Evolutionary conservation across 306 rosid species (phyloP), one percentile per base, ranked within the genome.

Genomic region (Sesbania bispinosa): DNA sequence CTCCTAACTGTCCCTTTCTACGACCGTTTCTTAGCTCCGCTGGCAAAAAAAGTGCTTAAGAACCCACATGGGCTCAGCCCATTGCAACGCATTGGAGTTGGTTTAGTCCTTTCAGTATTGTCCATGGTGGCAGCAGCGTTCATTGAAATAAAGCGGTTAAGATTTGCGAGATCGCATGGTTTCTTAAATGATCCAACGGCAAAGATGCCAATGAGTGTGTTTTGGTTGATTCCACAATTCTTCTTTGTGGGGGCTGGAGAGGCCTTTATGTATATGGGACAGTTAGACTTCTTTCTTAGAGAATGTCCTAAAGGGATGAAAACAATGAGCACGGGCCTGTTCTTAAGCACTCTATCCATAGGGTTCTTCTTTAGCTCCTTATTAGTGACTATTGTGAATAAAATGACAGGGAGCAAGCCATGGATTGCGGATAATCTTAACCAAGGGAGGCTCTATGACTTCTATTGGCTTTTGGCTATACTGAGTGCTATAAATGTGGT

Each of bases 251-350:
- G 98, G 13, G 48, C 83, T 0, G 98, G 97, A 0, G 97, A 93
- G 79, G 98, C 97, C 6, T 90, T 90, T 43, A 90, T 78, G 30
- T 90, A 93, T 29, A 87, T 87, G 64, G 98, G 98, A 0, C 97
- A 93, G 42, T 76, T 93, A 3, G 92, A 88, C 35, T 93, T 93
- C 46, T 90, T 93, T 69, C 81, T 90, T 0, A 78, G 94, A 47
- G 98, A 93, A 67, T 90, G 97, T 15, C 97, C 98, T 0, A 88
- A 90, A 60, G 97, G 98, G 46, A 93, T 90, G 97, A 90, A 90
- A 75, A 90, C 97, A 0, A 87, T 88, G 92, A 93, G 98, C 79
- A 93, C 97, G 0, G 98, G 97, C 11, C 60, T 90, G 67, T 93
- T 93, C 50, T 67, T 93, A 80, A 93, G 96, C 73, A 87, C 97